Evolutionary conservation across 768 basidiomycete genomes (phyloP), one percentile per base, ranked within the genome.

Genomic region (Panaeolus cyanescens): DNA sequence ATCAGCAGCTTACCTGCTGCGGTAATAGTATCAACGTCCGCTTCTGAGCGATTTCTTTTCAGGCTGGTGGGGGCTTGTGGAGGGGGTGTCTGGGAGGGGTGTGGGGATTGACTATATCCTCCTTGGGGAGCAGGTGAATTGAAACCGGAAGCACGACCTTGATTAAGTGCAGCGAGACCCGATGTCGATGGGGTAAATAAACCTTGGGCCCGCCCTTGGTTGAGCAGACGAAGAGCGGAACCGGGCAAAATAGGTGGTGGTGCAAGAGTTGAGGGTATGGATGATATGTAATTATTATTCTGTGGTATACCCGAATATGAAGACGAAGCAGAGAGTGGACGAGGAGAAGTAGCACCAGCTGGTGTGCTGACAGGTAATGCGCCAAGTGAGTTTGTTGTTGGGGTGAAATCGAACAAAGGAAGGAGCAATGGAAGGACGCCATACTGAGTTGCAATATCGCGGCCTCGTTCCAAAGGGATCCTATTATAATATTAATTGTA

Each of bases 391-490:
- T 84, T 83, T 54, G 90, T 83, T 66, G 84, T 85, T 2, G 95
- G 95, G 17, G 90, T 88, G 70, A 95, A 96, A 75, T 98, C 96
- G 75, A 99, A 96, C 62, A 99, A 82, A 1, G 96, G 95, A 1
- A 88, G 82, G 60, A 99, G 84, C 56, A 97, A 82, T 50, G 90
- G 88, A 32, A 91, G 89, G 40, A 99, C 96, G 59, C 94, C 95
- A 75, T 92, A 98, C 68, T 94, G 94, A 15, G 86, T 75, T 2
- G 97, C 96, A 53, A 99, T 89, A 67, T 99, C 95, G 59, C 93
- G 89, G 36, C 96, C 96, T 59, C 94, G 85, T 67, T 96, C 93
- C 37, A 98, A 89, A 1, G 97, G 97, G 68, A 99, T 96, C 96
- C 96, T 98, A 45, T n/a, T n/a, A n/a, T 10, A 62, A 22, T 31